Evolutionary conservation across 2,329 filamentous ascomycete genomes (phyloP), one percentile per base, ranked within the genome.

Genomic region (Mycosphaerella sp.): DNA sequence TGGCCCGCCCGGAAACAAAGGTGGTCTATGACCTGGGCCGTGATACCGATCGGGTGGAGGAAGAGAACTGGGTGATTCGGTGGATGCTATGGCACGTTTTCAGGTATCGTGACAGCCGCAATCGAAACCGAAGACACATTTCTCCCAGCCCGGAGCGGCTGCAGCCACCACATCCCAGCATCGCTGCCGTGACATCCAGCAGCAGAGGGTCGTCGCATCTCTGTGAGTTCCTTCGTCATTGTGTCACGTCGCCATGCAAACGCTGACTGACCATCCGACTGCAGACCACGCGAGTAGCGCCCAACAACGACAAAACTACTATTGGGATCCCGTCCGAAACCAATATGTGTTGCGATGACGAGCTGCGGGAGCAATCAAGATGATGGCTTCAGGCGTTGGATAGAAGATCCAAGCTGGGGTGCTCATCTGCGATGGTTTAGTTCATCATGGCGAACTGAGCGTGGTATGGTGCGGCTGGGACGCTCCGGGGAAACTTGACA

Each of bases 71-170:
- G 76, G 72, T 78, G 38, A 76, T 76, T 31, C 67, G 72, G n/a
- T 78, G 76, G 76, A 73, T 74, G 59, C 68, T 78, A 5, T 78
- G 75, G 75, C 76, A 78, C 60, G 74, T 75, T 55, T 78, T 77
- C 57, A 72, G 76, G n/a, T 76, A 74, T 57, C 65, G 69, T 23
- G 70, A 73, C 59, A 70, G 73, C 57, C 71, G 75, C 49, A 73
- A 74, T 53, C 59, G 62, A 17, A 64, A 62, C 42, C 60, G 62
- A n/a, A 58, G 59, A 21, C 54, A 62, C 46, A 55, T 58, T 17
- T 63, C 62, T 8, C 62, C 62, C 11, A 58, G 58, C 45, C 58
- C 56, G 9, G 60, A 62, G 39, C 54, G 60, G 10, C 45, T 43
- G 7, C 42, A 45, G 23, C 54, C 53, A 21, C 42, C 54, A 29